Evolutionary conservation across 495 filamentous ascomycete species (phyloP).

Genomic region (Penicillium subrubescens): DNA sequence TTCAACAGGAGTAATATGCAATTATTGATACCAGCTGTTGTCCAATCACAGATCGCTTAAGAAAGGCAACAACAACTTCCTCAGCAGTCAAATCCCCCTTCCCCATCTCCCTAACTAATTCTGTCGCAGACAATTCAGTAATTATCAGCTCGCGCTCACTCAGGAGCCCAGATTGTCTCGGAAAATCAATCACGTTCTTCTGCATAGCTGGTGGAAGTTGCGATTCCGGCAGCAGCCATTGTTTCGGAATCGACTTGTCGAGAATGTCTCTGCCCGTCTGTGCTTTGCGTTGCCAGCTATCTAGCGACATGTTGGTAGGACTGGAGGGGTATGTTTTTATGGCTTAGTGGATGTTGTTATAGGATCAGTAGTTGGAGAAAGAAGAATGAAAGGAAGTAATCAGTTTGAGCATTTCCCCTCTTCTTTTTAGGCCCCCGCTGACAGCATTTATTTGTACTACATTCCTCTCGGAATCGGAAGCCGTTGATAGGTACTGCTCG

Average conservation of each 20-base stretch:
- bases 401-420: background rate
- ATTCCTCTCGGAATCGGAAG: slow-evolving; percentile 4
- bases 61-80: slow-evolving; percentile 61
- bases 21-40: slow-evolving; percentile 53
- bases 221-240: slow-evolving; percentile 40
- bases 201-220: slow-evolving; percentile 32
- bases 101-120: slow-evolving; percentile 52
- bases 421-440: background rate
- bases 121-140: slow-evolving; percentile 58
- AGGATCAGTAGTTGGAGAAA: background rate
- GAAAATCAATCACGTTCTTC: slow-evolving; percentile 46
- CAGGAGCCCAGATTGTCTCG: slow-evolving; percentile 50
- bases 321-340: background rate
- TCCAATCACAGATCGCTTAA: slow-evolving; percentile 61
- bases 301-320: slow-evolving; percentile 26
- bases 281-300: slow-evolving; percentile 36
- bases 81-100: slow-evolving; percentile 51
- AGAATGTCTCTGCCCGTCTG: slow-evolving; percentile 39
- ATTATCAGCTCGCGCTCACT: slow-evolving; percentile 57
- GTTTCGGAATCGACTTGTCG: slow-evolving; percentile 37
- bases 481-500: slow-evolving; percentile 6
- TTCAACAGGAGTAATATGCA: too few species aligned
- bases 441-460: background rate
- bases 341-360: background rate
- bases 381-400: background rate